Percentiles rank a stretch among this genome's conserved stretches.
Conservation (phyloP, 345 rosid species). For the Aurinia saxatilis region DNA sequence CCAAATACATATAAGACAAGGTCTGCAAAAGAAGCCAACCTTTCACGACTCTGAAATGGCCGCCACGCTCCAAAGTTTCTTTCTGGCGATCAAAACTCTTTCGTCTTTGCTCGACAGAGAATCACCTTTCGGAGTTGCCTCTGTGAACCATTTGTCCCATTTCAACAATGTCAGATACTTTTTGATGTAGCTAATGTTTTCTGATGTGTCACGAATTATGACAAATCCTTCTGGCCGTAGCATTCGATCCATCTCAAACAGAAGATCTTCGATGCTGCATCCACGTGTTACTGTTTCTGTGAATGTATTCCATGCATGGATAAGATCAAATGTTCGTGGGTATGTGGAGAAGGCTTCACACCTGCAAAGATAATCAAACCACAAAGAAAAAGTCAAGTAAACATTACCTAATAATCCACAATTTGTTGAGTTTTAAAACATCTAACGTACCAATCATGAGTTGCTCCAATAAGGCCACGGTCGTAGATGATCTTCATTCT, state of each 20-base stretch:
- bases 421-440: not conserved
- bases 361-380: constrained; percentile 36
- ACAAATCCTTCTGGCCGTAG: constrained; percentile 81
- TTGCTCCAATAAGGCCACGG: constrained; percentile 92
- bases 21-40: not conserved
- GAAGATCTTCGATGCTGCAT: constrained; percentile 69
- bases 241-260: constrained; percentile 88
- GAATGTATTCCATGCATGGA: constrained; percentile 80
- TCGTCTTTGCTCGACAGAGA: constrained; percentile 57
- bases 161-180: constrained; percentile 51
- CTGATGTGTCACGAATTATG: constrained; percentile 73
- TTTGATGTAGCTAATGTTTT: constrained; percentile 44
- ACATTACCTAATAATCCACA: not conserved
- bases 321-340: constrained; percentile 90
- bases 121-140: constrained; percentile 66
- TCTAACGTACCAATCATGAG: constrained; percentile 78
- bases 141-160: constrained; percentile 86
- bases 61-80: constrained; percentile 50
- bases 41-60: constrained; percentile 14
- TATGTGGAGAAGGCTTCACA: constrained; percentile 93
- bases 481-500: constrained; percentile 82
- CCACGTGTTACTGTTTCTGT: constrained; percentile 53
- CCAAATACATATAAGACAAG: not conserved
- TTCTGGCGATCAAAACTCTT: constrained; percentile 69
- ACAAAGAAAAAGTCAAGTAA: not conserved